Evolutionary conservation across 257 asterid species (phyloP).

Genomic region (Apocynum venetum): DNA sequence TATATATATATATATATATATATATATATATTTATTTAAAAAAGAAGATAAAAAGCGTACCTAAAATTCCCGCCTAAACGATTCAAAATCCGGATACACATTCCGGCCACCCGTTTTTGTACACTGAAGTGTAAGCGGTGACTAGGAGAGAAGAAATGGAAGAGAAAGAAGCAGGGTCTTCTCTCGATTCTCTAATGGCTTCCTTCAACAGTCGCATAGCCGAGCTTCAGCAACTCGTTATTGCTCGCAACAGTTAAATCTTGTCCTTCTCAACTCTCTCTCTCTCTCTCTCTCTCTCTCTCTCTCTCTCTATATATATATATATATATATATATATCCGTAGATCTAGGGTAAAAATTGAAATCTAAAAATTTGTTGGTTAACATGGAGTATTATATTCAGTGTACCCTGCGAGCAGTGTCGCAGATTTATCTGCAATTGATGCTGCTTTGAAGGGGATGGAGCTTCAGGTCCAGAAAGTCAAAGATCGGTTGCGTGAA

Average conservation of each 20-base stretch:
- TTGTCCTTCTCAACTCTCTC: background rate
- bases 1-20: too few relatives aligned
- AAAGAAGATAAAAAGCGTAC: too few relatives aligned
- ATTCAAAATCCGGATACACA: background rate
- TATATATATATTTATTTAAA: too few relatives aligned
- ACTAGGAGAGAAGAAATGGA: slow-evolving; percentile 38
- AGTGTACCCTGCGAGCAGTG: slow-evolving; percentile 86
- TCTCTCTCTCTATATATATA: background rate
- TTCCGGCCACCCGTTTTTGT: background rate
- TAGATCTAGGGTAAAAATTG: background rate
- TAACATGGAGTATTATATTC: background rate
- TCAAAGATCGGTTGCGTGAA: slow-evolving; percentile 66
- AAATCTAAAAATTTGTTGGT: background rate
- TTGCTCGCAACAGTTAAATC: slow-evolving; percentile 82
- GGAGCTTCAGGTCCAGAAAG: slow-evolving; percentile 90
- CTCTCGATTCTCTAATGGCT: slow-evolving; percentile 67
- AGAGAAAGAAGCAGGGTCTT: slow-evolving; percentile 66
- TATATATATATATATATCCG: background rate
- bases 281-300: too few relatives aligned
- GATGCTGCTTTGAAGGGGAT: slow-evolving; percentile 64
- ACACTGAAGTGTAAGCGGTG: background rate
- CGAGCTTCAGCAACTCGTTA: slow-evolving; percentile 79
- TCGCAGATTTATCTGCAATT: slow-evolving; percentile 66
- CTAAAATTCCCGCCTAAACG: slow-evolving; percentile 1
- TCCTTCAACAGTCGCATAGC: slow-evolving; percentile 79